These are phyloP conservation scores for Sideroxylon spinosum DNA, from an alignment of 179 eudicot species.

Conservation along the genomic window DNA sequence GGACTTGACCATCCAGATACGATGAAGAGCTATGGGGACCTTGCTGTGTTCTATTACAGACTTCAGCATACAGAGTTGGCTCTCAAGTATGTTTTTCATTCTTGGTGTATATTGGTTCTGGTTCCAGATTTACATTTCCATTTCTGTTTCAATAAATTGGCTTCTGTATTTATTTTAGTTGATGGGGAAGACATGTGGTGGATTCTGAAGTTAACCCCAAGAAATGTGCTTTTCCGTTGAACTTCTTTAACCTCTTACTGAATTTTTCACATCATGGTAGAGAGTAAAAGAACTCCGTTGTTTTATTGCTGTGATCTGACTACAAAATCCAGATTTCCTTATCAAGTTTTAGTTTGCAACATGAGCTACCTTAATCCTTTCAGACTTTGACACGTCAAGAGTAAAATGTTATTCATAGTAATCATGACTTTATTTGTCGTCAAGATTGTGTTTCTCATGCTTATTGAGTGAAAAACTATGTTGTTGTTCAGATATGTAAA, in stretches of 20 bases:
- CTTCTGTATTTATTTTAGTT: background rate
- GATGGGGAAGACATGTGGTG: background rate
- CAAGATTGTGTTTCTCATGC: conserved; percentile 5
- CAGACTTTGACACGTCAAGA: background rate
- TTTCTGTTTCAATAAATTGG: background rate
- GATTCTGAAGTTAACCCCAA: background rate
- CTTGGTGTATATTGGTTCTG: background rate
- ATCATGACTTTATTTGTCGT: background rate
- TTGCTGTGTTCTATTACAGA: conserved; percentile 98
- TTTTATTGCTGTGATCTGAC: background rate
- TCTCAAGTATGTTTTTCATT: conserved; percentile 66
- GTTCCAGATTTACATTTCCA: background rate
- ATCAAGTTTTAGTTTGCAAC: background rate
- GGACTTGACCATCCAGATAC: conserved; percentile 99
- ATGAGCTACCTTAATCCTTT: background rate
- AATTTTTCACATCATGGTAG: background rate
- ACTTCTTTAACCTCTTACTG: background rate
- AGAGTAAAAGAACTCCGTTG: background rate
- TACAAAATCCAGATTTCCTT: background rate
- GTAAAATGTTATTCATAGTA: background rate
- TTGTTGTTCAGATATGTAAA: conserved; percentile 70
- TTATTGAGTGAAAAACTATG: background rate
- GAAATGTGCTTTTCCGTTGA: background rate
- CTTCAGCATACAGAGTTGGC: conserved; percentile 98
- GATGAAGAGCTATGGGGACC: conserved; percentile 98